phyloP scores from a whole-genome alignment of 768 basidiomycete genomes.

The Agrocybe pediades region DNA sequence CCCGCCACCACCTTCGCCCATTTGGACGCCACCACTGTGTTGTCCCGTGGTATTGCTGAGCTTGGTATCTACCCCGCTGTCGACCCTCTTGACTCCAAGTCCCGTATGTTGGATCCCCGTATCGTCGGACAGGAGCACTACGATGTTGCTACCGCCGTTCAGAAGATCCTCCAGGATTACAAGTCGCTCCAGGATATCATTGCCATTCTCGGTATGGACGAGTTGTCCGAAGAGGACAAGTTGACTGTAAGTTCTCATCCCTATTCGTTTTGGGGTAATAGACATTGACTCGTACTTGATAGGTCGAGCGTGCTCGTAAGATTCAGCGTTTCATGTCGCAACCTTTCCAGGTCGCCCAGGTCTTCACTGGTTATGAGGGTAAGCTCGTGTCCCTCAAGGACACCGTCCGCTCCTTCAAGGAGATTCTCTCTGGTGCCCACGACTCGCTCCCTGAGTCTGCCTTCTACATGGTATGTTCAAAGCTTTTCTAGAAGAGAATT shows the following conservation, averaged over 20 bases:
- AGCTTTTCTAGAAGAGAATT: neutral
- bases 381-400: conserved; percentile 97
- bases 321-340: conserved; percentile 99
- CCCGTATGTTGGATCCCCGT: conserved; percentile 99
- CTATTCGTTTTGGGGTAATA: neutral
- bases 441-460: conserved; percentile 93
- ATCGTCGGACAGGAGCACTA: conserved; percentile 96
- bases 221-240: conserved; percentile 99
- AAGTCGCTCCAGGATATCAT: conserved; percentile 99
- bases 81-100: conserved; percentile 99
- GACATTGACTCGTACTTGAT: conserved; percentile 4
- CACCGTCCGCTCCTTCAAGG: conserved; percentile 95
- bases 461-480: conserved; percentile 84
- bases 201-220: conserved; percentile 99
- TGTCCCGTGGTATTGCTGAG: conserved; percentile 99
- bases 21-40: conserved; percentile 99
- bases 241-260: conserved; percentile 68
- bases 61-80: conserved; percentile 99
- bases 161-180: conserved; percentile 97
- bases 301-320: conserved; percentile 98
- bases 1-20: conserved; percentile 99
- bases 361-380: conserved; percentile 99
- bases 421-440: conserved; percentile 89
- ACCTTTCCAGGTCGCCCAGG: conserved; percentile 99
- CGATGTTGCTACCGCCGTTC: conserved; percentile 92